phyloP scores from a whole-genome alignment of 768 basidiomycete species.

The Suillus subalutaceus region DNA sequence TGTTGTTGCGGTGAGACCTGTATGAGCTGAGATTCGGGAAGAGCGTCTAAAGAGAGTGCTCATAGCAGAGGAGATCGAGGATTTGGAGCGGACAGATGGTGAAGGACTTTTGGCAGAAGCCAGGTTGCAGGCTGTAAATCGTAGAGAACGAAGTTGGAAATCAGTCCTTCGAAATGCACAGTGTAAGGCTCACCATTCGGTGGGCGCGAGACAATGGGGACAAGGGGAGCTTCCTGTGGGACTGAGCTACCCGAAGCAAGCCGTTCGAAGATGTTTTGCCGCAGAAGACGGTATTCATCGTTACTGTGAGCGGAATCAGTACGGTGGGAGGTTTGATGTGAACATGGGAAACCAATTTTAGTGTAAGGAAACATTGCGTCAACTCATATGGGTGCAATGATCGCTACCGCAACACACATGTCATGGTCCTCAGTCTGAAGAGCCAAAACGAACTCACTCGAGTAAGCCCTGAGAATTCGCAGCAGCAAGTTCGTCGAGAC shows the following conservation, averaged over 20 bases:
- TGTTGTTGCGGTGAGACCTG: conserved; percentile 44
- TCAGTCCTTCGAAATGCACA: conserved; percentile 16
- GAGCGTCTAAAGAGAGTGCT: conserved; percentile 56
- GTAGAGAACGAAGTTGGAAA: neutral
- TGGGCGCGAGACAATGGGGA: conserved; percentile 51
- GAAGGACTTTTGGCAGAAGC: conserved; percentile 40
- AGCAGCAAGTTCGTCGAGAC: conserved; percentile 76
- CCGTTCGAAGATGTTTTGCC: conserved; percentile 84
- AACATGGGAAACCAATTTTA: neutral
- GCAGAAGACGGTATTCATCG: conserved; percentile 82
- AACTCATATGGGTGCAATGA: conserved; percentile 1
- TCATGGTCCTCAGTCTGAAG: neutral
- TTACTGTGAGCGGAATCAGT: conserved; percentile 49
- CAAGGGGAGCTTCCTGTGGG: conserved; percentile 64
- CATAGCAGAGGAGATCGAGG: conserved; percentile 54
- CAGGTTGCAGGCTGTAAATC: conserved; percentile 17
- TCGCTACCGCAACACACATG: neutral
- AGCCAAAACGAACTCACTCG: conserved; percentile 48
- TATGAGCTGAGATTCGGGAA: conserved; percentile 35
- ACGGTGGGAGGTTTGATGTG: neutral
- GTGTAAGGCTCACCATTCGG: neutral
- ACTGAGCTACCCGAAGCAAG: conserved; percentile 60
- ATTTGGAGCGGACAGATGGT: conserved; percentile 54
- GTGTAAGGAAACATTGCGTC: neutral
- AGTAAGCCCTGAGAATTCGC: conserved; percentile 83